These are phyloP conservation scores for Exserohilum turcica DNA, from an alignment of 2,329 filamentous ascomycete species.

Conservation along the genomic window DNA sequence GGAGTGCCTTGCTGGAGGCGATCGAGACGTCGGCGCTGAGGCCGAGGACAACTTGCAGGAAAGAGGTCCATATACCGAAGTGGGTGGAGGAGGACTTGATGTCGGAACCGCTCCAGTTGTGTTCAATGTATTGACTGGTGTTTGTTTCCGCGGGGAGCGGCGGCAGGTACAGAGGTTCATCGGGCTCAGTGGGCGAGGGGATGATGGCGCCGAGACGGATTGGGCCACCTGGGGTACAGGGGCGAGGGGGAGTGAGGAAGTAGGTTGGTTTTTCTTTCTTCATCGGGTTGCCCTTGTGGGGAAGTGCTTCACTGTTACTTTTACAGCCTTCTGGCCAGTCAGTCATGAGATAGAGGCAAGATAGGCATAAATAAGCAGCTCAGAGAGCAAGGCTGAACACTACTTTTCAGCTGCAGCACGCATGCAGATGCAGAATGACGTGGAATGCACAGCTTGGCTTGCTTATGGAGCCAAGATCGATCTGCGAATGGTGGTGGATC, in stretches of 20 bases:
- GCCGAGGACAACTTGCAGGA: slow-evolving; percentile 12
- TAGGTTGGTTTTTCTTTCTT: neutral
- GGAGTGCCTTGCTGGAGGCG: neutral
- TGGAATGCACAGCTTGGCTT: too few species aligned
- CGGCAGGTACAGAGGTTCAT: slow-evolving; percentile 6
- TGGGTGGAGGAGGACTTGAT: neutral
- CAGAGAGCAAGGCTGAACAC: too few species aligned
- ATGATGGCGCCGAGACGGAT: slow-evolving; percentile 18
- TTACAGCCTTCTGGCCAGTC: too few species aligned
- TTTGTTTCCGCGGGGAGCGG: neutral
- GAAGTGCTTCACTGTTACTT: too few species aligned
- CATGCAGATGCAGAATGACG: neutral
- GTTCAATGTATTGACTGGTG: neutral
- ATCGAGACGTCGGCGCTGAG: slow-evolving; percentile 4
- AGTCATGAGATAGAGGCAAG: too few species aligned
- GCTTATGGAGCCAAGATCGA: too few species aligned
- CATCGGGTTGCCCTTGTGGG: too few species aligned
- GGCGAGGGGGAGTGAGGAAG: slow-evolving; percentile 1
- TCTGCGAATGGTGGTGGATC: too few species aligned
- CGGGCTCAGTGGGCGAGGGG: slow-evolving; percentile 4
- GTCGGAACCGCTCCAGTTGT: slow-evolving; percentile 2
- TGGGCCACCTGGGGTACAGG: neutral
- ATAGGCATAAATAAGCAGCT: too few species aligned
- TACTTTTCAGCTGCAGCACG: too few species aligned
- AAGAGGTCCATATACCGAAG: slow-evolving; percentile 17